Evolutionary conservation across 441 rosid species (phyloP), one percentile per base, ranked within the genome.

Genomic region (Jatropha podagrica): DNA sequence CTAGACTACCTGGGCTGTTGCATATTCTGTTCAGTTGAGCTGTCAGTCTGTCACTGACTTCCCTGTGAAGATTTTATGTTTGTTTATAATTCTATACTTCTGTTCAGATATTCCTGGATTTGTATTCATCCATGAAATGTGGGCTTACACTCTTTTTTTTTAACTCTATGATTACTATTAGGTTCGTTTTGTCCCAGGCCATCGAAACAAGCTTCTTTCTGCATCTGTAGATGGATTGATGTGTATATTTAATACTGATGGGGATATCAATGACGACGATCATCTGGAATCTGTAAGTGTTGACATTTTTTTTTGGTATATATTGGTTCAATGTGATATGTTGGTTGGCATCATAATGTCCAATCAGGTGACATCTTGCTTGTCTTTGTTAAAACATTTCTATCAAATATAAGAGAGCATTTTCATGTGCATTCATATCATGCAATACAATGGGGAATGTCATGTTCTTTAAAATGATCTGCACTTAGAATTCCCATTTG

Each of bases 161-260:
- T 27, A 12, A 68, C 68, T 44, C 12, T 41, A 10, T 70, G 59
- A 46, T 74, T 78, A 9, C 74, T 81, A 42, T 70, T 75, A 92
- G 98, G 97, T 96, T 51, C 94, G 72, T 63, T 96, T 96, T 81
- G 86, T 86, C 76, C 98, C 95, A 58, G 83, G 85, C 76, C 74
- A 84, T 73, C 85, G 80, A 59, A 90, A 87, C 88, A 92, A 87
- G 86, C 86, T 95, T 74, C 82, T 88, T 79, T 92, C 99, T 74
- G 95, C 98, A 74, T 96, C 98, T 38, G 92, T 84, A 4, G 99
- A 96, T 84, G 99, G 99, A 49, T 87, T 95, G 85, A 82, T 93
- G 56, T 95, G 99, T 77, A 37, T 81, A 63, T 92, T 91, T 77
- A 91, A 92, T 82, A 91, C 94, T 38, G 81, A 77, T 72, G 93